Evolutionary conservation across 306 rosid genomes (phyloP), one percentile per base, ranked within the genome.

Genomic region (Datisca glomerata): DNA sequence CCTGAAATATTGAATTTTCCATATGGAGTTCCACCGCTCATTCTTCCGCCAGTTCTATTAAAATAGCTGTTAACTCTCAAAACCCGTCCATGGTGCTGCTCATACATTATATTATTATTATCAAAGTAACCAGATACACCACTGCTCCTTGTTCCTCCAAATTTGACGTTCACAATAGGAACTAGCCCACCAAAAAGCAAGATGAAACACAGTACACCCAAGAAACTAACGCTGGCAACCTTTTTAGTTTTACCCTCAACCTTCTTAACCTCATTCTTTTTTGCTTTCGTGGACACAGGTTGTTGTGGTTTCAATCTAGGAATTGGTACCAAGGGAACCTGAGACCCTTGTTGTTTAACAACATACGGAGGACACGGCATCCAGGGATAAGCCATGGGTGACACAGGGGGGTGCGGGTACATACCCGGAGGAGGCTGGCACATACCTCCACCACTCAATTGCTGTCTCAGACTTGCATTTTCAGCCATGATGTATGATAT

Each of bases 151-250:
- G 72, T 21, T 38, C 82, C 75, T 2, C 80, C 75, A 65, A 68
- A 75, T 50, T 60, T 64, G 44, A 73, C 60, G 68, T 80, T 73
- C 43, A 80, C 60, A 7, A 67, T 8, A 34, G 96, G 96, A 66
- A 65, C 78, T 49, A 91, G 51, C 35, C 81, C 85, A 59, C 98
- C 94, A 71, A 85, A 71, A 47, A 91, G 80, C 68, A 91, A 16
- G 36, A 80, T 17, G 43, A 76, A 84, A 71, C 78, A 75, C 64
- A 91, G 41, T 55, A 91, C 52, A 57, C 98, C 98, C 70, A 91
- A 54, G 17, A 84, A 71, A 73, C 96, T 84, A 65, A 91, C 72
- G 60, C 96, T 91, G 7, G 98, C 92, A 66, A 80, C 94, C 74
- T 91, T 91, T 79, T 80, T 91, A 53, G 96, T 73, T 52, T 70